Evolutionary conservation across 2,329 filamentous ascomycete species (phyloP), one percentile per base, ranked within the genome.

Genomic region (Aspergillus pseudoterreus): DNA sequence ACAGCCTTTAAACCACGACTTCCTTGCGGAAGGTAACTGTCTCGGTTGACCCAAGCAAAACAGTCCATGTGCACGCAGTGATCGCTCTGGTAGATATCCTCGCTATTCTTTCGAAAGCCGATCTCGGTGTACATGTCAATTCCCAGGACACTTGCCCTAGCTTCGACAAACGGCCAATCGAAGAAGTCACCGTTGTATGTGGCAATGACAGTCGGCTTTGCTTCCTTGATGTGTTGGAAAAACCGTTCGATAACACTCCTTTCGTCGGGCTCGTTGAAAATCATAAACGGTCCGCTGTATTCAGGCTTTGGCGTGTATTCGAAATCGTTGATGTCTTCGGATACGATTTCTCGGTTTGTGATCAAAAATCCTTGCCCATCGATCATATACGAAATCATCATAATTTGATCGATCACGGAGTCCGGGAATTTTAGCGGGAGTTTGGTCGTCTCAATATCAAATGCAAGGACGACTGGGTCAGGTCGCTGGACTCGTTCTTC

Each of bases 121-220:
- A 96, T 99, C 70, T 99, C 95, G 57, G 87, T 88, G 73, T 99
- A 99, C 94, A 99, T 97, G 72, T 99, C 94, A 68, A 99, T 96
- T 27, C 95, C 94, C 61, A 95, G 87, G 58, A 96, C 82, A 66
- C 91, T 95, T 24, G 95, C 90, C 74, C 94, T 82, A 42, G 94
- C 85, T 75, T 99, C 94, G 21, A 99, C 91, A 67, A 95, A 99
- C 0, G 94, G 92, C 94, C 94, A 99, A 86, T 99, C 94, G 85
- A 99, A 99, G 71, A 99, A 99, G 77, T 99, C 94, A 76, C 94
- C 94, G 90, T 99, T 99, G 80, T 99, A 99, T n/a, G 94, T 99
- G 33, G 95, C 92, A 69, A 99, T 99, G 51, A 99, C 92, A 0
- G 92, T 97, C 0, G 94, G 94, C 53, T 88, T 84, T 1, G 91